Evolutionary conservation across 2,329 filamentous ascomycete genomes (phyloP), one percentile per base, ranked within the genome.

Genomic region (Colletotrichum navitas): DNA sequence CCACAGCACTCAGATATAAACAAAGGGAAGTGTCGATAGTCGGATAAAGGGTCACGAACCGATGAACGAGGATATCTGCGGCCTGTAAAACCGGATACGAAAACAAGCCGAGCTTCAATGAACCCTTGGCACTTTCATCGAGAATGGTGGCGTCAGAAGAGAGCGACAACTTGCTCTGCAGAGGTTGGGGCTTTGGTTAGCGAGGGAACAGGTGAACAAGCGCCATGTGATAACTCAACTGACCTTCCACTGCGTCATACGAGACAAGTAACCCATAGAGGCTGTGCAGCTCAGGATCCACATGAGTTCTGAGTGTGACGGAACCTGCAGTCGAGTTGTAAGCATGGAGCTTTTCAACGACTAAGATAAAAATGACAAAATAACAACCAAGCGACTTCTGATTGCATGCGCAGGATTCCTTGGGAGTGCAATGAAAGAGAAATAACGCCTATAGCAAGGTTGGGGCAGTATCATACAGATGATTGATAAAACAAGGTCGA

Each of bases 211-310:
- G 29, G n/a, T 12, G 34, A 26, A 11, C 6, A 14, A 52, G 14
- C 24, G 11, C 29, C 45, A 10, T 43, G 24, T 21, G 3, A 16
- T 14, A 18, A 45, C 14, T 29, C 11, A 32, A 74, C 78, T 61
- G 70, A 94, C 94, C 90, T 99, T 99, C 95, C 96, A 99, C 81
- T 98, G 96, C 36, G 96, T 98, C 96, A 99, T 99, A n/a, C 96
- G 88, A 12, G 92, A 92, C n/a, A 99, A 85, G 82, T 97, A 97
- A 49, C 96, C 96, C 81, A 96, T 94, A 6, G 93, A 95, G 32
- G 96, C 93, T 63, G 93, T 93, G 75, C 95, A 98, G 78, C 94
- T 95, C 73, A 99, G 83, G 78, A 98, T 94, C 96, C 96, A 99
- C 93, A 97, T 97, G 74, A 99, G 87, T 81, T 98, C 95, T 5